Conservation (phyloP, 352 stramenopile species). For the Discostella stelligera region DNA sequence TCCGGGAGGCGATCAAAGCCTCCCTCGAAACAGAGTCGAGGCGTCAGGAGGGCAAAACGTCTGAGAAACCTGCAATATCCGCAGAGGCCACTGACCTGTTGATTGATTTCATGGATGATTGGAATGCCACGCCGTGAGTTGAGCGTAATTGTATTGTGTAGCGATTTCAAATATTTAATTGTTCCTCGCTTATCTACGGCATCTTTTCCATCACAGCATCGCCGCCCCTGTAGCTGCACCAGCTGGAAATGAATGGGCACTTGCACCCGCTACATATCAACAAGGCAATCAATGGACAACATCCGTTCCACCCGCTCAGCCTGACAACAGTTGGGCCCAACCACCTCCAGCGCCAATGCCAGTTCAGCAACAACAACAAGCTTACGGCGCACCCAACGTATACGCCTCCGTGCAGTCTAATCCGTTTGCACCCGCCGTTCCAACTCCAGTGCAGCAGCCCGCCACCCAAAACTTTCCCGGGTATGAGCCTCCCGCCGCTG, state of each 20-base stretch:
- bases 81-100: constrained; percentile 49
- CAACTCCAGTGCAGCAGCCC: neutral
- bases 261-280: constrained; percentile 16
- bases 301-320: constrained; percentile 3
- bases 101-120: constrained; percentile 67
- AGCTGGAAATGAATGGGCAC: constrained; percentile 28
- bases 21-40: constrained; percentile 43
- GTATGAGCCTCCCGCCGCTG: constrained; percentile 7
- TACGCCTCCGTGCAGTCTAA: constrained; percentile 6
- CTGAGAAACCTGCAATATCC: constrained; percentile 30
- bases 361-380: constrained; percentile 11
- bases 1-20: constrained; percentile 73
- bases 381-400: constrained; percentile 1
- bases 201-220: neutral
- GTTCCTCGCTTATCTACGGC: neutral
- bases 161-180: constrained; percentile 25
- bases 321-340: constrained; percentile 34
- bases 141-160: neutral
- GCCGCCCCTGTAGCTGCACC: constrained; percentile 7
- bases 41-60: constrained; percentile 42
- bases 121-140: constrained; percentile 43
- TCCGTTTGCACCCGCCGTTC: constrained; percentile 11
- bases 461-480: constrained; percentile 3
- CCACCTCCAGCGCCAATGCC: constrained; percentile 11
- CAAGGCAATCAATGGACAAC: constrained; percentile 49